phyloP scores from a whole-genome alignment of 164 flowering plant species.

The Kalanchoe fedtschenkoi region DNA sequence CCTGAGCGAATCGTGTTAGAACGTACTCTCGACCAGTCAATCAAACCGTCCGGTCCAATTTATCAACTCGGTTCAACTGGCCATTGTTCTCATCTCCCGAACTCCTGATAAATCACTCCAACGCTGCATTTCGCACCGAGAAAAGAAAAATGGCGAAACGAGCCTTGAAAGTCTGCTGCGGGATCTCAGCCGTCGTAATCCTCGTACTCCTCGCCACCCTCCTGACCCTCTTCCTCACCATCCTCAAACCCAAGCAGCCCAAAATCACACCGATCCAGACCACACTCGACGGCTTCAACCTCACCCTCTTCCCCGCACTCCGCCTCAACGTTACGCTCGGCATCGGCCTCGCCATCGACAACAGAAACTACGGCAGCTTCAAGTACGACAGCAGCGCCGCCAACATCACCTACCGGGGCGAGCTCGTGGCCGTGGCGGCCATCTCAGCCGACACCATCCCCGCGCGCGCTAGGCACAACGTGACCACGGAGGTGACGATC shows the following conservation, averaged over 20 bases:
- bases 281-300: slow-evolving; percentile 9
- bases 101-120: too few species aligned
- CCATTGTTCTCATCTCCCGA: neutral
- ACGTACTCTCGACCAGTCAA: too few species aligned
- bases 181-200: slow-evolving; percentile 12
- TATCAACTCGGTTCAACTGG: neutral
- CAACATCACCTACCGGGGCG: slow-evolving; percentile 20
- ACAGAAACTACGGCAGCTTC: slow-evolving; percentile 36
- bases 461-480: slow-evolving; percentile 16
- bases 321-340: slow-evolving; percentile 24
- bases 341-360: slow-evolving; percentile 15
- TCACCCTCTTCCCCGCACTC: slow-evolving; percentile 9
- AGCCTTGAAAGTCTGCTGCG: slow-evolving; percentile 8
- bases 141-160: neutral
- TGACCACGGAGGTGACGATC: slow-evolving; percentile 19
- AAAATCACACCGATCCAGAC: slow-evolving; percentile 14
- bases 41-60: too few species aligned
- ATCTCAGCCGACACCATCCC: slow-evolving; percentile 17
- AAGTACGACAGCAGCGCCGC: slow-evolving; percentile 17
- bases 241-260: slow-evolving; percentile 31
- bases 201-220: slow-evolving; percentile 13
- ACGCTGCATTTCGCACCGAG: neutral
- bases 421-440: slow-evolving; percentile 22
- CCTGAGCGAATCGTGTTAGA: too few species aligned
- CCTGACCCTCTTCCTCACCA: slow-evolving; percentile 20